Base-by-base conservation (phyloP, 2,329 filamentous ascomycete genomes). In the Arthrobotrys pseudoclavata region DNA sequence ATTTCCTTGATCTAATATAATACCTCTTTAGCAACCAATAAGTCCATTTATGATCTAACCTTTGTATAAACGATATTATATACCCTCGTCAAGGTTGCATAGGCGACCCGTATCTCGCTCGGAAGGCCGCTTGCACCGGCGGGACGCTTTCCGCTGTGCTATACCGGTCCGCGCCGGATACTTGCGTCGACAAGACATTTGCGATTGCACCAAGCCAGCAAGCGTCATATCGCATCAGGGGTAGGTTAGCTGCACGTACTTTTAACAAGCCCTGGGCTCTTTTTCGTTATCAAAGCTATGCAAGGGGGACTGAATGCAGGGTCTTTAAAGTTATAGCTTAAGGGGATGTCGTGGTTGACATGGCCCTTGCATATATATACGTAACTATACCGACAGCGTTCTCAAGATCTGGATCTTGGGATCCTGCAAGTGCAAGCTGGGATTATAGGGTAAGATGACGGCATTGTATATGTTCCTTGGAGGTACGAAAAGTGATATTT, bases 51-150 rank as follows among this genome's bases (percentile, higher is more conserved):
- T 40, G 12, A 40, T 40, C 15, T 40, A 40, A 40, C 37, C 12
- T 40, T 9, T 40, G 13, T 12, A 26, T 26, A n/a, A 5, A 15
- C 24, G 4, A 15, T 31, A 18, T 53, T 18, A 29, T 6, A 31
- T 7, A 29, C 4, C 26, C 5, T 53, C 12, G 50, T 57, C 37
- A 57, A 37, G n/a, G 2, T 18, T 24, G 5, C 47, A n/a, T 57
- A 60, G 55, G 55, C 55, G 55, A 60, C 55, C 55, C 55, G 55
- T 34, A 60, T 60, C 31, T 42, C 55, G 55, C 55, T 60, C 55
- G 55, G 55, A 7, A 42, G 20, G 34, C 20, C 52, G 26, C 67
- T 31, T 62, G 53, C 52, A 42, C 55, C 55, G 47, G 45, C 4
- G n/a, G 20, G n/a, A 9, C 18, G 12, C 37, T 18, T 45, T 7